Base-by-base conservation (phyloP, 2,329 filamentous ascomycete species). In the Westerdykella ornata region DNA sequence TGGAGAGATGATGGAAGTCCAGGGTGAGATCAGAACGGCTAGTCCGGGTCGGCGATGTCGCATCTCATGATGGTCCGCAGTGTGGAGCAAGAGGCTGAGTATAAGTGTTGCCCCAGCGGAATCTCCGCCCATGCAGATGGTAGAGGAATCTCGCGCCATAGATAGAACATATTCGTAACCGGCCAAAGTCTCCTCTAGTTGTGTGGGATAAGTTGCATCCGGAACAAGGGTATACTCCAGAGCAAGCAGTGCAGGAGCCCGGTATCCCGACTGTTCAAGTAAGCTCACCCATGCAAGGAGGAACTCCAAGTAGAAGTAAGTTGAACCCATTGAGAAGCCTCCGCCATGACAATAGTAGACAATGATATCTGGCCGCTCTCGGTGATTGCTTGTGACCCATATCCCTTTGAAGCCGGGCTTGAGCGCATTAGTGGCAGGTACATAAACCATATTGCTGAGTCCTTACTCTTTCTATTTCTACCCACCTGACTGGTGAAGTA, bases 301-400 rank as follows among this genome's bases (percentile, higher is more conserved):
- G 51, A 90, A 92, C 56, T 94, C 88, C 55, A 66, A 76, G 62
- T 94, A 94, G 63, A 94, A 94, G 67, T 84, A 85, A 14, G 76
- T 72, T 11, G 84, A 88, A 3, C 87, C 88, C 81, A 94, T 85
- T 5, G 80, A 78, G 61, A 94, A 92, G 0, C 88, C 88, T 16
- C 88, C 88, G 82, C 84, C 87, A 60, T 94, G 87, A 31, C 78
- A 77, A 60, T 92, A 92, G 60, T 88, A 90, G 2, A 94, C 66
- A n/a, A 88, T 80, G 41, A 92, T 70, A 59, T 92, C 86, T 0
- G 85, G 82, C 40, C 76, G 71, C 37, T 72, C 67, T 30, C 73
- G 69, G 13, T 76, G 73, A 52, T 86, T 74, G 34, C 76, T 68
- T 32, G 76, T 75, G 37, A 88, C 77, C 81, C 84, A 90, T 3